A percentile compares a stretch with the other conserved stretches of the same genome.
Conservation (phyloP, 1,139 yeast genomes). For the Nakaseomyces kungkrabaensis region DNA sequence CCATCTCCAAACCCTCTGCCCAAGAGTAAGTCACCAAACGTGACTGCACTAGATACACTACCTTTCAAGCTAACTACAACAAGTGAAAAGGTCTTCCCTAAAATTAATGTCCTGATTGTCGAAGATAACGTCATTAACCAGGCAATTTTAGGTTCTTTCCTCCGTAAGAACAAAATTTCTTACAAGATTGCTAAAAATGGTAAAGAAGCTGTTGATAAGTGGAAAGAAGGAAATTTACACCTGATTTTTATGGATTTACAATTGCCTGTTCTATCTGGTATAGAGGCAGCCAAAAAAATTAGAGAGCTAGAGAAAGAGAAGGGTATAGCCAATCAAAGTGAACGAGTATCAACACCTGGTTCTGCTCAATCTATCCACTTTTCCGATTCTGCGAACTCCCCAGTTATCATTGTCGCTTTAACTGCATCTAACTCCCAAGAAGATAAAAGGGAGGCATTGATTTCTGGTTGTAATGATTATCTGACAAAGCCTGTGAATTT, state of each 20-base stretch:
- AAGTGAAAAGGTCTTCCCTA: slow-evolving; percentile 41
- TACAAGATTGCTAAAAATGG: slow-evolving; percentile 87
- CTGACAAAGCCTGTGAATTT: slow-evolving; percentile 94
- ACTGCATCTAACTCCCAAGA: slow-evolving; percentile 87
- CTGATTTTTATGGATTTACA: slow-evolving; percentile 92
- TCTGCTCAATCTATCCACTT: slow-evolving; percentile 27
- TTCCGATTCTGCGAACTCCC: slow-evolving; percentile 38
- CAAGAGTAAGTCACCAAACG: slow-evolving; percentile 6
- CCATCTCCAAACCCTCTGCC: slow-evolving; percentile 5
- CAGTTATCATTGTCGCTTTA: slow-evolving; percentile 90
- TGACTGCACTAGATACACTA: slow-evolving; percentile 5
- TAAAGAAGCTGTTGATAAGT: slow-evolving; percentile 81
- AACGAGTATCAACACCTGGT: slow-evolving; percentile 1
- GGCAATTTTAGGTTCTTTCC: slow-evolving; percentile 84
- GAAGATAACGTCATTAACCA: slow-evolving; percentile 95
- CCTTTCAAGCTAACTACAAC: slow-evolving; percentile 10
- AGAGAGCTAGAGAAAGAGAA: slow-evolving; percentile 73
- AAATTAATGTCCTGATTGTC: slow-evolving; percentile 82
- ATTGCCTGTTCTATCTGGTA: slow-evolving; percentile 85
- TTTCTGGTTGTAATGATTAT: slow-evolving; percentile 96
- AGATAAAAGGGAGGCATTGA: slow-evolving; percentile 81
- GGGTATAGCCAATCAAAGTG: slow-evolving; percentile 51
- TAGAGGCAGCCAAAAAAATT: slow-evolving; percentile 85
- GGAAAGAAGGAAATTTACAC: slow-evolving; percentile 90
- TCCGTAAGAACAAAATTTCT: slow-evolving; percentile 75